A percentile compares a stretch with the other conserved stretches of the same genome.
These are phyloP conservation scores for Linnemannia elongata DNA, from an alignment of 192 early-diverging fungal species.

Conservation along the genomic window DNA sequence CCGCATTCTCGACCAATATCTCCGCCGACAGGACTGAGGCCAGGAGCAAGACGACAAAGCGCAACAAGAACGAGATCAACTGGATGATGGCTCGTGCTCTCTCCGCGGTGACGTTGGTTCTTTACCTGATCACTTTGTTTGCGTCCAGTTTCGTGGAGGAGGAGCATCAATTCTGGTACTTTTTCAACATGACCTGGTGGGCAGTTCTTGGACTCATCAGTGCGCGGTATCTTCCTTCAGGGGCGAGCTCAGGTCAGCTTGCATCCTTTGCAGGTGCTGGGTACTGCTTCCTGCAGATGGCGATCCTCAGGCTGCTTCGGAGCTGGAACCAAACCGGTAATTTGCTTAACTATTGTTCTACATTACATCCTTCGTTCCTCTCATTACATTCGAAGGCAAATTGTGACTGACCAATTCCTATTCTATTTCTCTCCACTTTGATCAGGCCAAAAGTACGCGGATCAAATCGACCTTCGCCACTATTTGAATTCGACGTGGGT, in stretches of 20 bases:
- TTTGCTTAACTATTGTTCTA: not conserved
- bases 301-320: slow-evolving; percentile 55
- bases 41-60: not conserved
- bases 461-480: slow-evolving; percentile 59
- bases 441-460: slow-evolving; percentile 62
- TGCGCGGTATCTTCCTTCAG: slow-evolving; percentile 37
- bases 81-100: slow-evolving; percentile 22
- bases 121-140: slow-evolving; percentile 69
- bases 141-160: slow-evolving; percentile 83
- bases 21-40: not conserved
- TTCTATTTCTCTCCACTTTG: not conserved
- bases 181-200: slow-evolving; percentile 75
- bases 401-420: not conserved
- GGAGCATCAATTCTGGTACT: slow-evolving; percentile 83
- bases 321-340: slow-evolving; percentile 65
- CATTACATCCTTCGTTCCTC: not conserved
- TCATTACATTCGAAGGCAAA: not conserved
- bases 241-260: too few species aligned
- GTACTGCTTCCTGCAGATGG: slow-evolving; percentile 48
- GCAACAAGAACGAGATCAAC: slow-evolving; percentile 25
- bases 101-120: slow-evolving; percentile 46
- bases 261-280: slow-evolving; percentile 4
- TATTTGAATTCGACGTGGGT: slow-evolving; percentile 53
- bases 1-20: slow-evolving; percentile 1
- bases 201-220: slow-evolving; percentile 57